Percentiles rank a stretch among this genome's conserved stretches.
Conservation (phyloP, 768 basidiomycete genomes). For the Lactarius evosmus region DNA sequence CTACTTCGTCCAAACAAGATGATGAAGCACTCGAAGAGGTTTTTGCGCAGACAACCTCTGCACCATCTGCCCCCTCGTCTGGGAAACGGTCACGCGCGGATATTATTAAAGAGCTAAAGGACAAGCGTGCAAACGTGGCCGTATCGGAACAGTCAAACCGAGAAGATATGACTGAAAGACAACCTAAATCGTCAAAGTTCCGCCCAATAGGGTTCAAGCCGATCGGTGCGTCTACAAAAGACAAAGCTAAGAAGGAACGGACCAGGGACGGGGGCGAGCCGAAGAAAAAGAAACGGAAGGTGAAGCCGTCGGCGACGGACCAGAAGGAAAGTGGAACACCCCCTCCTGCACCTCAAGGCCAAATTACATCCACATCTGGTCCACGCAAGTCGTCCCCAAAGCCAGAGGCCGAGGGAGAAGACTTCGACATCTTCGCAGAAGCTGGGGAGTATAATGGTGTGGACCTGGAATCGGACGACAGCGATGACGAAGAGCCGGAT, state of each 20-base stretch:
- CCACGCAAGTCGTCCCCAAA: conserved; percentile 33
- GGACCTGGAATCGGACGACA: conserved; percentile 47
- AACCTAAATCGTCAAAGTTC: conserved; percentile 41
- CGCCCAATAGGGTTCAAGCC: conserved; percentile 64
- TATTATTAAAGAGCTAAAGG: conserved; percentile 68
- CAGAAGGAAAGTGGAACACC: background rate
- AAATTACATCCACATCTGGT: conserved; percentile 14
- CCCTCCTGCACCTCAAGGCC: conserved; percentile 19
- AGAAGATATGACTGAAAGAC: conserved; percentile 38
- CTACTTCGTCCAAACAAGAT: conserved; percentile 51
- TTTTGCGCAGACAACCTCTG: conserved; percentile 48
- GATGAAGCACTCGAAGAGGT: conserved; percentile 82
- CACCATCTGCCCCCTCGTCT: conserved; percentile 31
- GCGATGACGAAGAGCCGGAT: conserved; percentile 23
- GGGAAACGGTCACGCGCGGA: conserved; percentile 80
- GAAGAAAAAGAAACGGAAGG: conserved; percentile 60
- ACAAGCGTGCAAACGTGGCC: conserved; percentile 41
- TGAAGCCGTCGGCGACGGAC: conserved; percentile 34
- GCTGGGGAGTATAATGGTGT: conserved; percentile 81
- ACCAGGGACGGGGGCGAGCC: conserved; percentile 42
- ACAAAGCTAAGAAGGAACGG: conserved; percentile 51
- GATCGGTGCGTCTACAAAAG: conserved; percentile 40
- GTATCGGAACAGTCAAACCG: conserved; percentile 25
- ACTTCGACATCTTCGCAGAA: conserved; percentile 85
- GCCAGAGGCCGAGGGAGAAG: conserved; percentile 49